These are phyloP conservation scores for Magnusiomyces magnusii DNA, from an alignment of 1,139 yeast species.

Conservation along the genomic window DNA sequence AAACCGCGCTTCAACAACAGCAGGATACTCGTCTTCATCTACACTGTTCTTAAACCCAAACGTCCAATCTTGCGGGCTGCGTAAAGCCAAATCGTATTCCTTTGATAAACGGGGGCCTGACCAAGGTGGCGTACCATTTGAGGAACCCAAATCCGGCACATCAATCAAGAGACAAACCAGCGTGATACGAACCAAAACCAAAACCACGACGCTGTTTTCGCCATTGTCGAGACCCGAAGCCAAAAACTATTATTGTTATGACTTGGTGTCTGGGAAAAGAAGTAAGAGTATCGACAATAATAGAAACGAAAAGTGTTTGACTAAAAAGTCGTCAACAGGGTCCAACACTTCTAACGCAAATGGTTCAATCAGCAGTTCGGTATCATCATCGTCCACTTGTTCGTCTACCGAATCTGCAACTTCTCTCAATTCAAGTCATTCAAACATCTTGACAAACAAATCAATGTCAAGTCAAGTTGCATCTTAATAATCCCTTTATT, in stretches of 20 bases:
- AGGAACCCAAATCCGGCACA: neutral
- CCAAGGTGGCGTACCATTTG: neutral
- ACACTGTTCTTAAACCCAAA: neutral
- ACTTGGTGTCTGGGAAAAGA: no score
- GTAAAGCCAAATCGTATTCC: conserved; percentile 14
- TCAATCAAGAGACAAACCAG: conserved; percentile 9
- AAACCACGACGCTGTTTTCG: conserved; percentile 14
- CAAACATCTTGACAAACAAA: no score
- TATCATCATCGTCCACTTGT: no score
- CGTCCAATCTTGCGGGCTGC: conserved; percentile 1
- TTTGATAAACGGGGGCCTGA: conserved; percentile 7
- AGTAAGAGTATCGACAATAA: no score
- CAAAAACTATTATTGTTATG: conserved; percentile 5
- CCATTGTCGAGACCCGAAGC: conserved; percentile 8
- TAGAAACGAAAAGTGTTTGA: neutral
- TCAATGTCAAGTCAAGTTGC: no score
- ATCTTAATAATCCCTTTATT: neutral
- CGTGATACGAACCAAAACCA: conserved; percentile 9
- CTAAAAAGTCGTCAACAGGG: neutral
- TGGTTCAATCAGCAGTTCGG: neutral
- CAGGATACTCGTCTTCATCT: neutral
- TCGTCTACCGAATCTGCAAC: neutral
- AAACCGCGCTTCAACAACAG: neutral
- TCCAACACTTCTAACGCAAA: neutral
- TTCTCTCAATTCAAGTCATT: neutral